These are phyloP conservation scores for Saraca asoca DNA, from an alignment of 331 rosid species.

Conservation along the genomic window DNA sequence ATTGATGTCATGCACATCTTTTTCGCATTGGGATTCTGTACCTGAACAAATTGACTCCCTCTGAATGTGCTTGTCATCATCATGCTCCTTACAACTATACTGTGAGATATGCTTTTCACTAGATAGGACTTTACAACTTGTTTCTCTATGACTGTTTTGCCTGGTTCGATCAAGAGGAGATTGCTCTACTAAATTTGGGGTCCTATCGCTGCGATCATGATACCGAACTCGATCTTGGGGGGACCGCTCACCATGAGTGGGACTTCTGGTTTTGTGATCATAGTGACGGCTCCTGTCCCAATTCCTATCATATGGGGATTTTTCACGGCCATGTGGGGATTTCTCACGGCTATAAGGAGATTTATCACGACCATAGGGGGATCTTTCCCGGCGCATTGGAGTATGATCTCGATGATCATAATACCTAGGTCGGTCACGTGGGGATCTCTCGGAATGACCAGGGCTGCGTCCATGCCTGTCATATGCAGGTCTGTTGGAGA, in stretches of 20 bases:
- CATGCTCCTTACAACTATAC: slow-evolving; percentile 52
- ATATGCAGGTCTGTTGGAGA: slow-evolving; percentile 60
- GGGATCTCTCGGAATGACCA: slow-evolving; percentile 82
- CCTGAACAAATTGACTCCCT: slow-evolving; percentile 57
- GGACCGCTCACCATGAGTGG: slow-evolving; percentile 53
- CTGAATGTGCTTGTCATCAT: slow-evolving; percentile 54
- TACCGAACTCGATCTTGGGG: slow-evolving; percentile 63
- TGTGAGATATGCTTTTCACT: slow-evolving; percentile 55
- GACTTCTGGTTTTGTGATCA: slow-evolving; percentile 74
- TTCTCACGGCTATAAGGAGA: slow-evolving; percentile 58
- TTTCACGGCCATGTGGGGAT: slow-evolving; percentile 60
- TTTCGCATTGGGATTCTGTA: slow-evolving; percentile 63
- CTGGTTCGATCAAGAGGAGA: slow-evolving; percentile 63
- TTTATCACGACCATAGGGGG: slow-evolving; percentile 66
- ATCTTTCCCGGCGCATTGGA: slow-evolving; percentile 65
- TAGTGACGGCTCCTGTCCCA: slow-evolving; percentile 63
- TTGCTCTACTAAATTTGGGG: slow-evolving; percentile 63
- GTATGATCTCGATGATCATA: slow-evolving; percentile 74
- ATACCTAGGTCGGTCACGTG: slow-evolving; percentile 66
- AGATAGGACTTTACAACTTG: slow-evolving; percentile 51
- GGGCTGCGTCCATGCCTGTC: slow-evolving; percentile 90
- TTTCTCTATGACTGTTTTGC: slow-evolving; percentile 49
- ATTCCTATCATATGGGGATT: slow-evolving; percentile 56
- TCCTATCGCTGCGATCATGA: slow-evolving; percentile 58
- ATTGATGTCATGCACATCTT: slow-evolving; percentile 38